Percentiles rank a stretch among this genome's conserved stretches.
These are phyloP conservation scores for Fusarium devonianum DNA, from an alignment of 2,329 filamentous ascomycete species.

Conservation along the genomic window DNA sequence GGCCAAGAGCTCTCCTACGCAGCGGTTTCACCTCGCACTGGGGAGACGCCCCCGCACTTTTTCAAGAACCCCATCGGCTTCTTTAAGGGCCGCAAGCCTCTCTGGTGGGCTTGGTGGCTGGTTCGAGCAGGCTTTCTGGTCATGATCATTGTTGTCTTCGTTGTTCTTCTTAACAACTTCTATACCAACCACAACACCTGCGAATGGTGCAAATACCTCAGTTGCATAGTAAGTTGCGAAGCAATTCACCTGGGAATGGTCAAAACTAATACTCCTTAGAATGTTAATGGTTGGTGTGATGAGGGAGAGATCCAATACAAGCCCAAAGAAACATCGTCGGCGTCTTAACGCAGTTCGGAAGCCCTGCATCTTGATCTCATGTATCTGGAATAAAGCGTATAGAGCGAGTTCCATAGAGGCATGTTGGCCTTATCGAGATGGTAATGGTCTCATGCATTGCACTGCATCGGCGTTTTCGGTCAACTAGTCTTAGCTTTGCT, in stretches of 20 bases:
- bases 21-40: conserved; percentile 63
- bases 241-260: background rate
- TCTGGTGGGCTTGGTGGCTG: conserved; percentile 99
- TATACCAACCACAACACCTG: conserved; percentile 78
- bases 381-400: conserved; percentile 4
- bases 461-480: conserved; percentile 47
- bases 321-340: background rate
- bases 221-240: conserved; percentile 78
- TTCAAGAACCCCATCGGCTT: conserved; percentile 74
- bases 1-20: conserved; percentile 76
- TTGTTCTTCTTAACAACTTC: conserved; percentile 89
- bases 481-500: conserved; percentile 17
- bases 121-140: conserved; percentile 80
- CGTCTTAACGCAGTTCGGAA: background rate
- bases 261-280: conserved; percentile 51
- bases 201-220: conserved; percentile 93
- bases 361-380: background rate
- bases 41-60: conserved; percentile 60
- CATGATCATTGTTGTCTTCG: conserved; percentile 83
- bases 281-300: conserved; percentile 73
- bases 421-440: conserved; percentile 10
- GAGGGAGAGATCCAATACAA: conserved; percentile 49
- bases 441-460: conserved; percentile 34
- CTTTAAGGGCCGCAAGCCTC: conserved; percentile 88
- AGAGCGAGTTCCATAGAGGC: conserved; percentile 19